Conservation (phyloP, 768 basidiomycete species). For the Podaxis carcinomalis region DNA sequence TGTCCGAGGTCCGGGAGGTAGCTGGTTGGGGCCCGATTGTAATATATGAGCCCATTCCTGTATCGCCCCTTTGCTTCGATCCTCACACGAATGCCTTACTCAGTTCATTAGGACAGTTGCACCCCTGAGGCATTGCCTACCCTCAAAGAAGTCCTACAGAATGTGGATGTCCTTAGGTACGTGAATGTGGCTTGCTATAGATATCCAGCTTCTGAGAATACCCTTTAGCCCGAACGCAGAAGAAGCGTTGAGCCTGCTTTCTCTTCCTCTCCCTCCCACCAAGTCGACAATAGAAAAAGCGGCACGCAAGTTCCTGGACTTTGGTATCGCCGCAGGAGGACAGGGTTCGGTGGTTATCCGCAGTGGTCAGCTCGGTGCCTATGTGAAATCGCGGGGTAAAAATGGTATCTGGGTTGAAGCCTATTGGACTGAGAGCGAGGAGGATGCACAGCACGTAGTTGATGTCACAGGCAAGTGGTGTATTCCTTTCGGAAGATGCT, state of each 20-base stretch:
- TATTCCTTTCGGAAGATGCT: neutral
- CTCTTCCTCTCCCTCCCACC: conserved; percentile 44
- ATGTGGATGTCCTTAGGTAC: conserved; percentile 67
- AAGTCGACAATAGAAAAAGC: conserved; percentile 61
- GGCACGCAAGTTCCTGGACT: conserved; percentile 53
- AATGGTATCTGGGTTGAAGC: conserved; percentile 64
- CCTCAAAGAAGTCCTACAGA: conserved; percentile 52
- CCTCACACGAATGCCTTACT: neutral
- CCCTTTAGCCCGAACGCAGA: conserved; percentile 74
- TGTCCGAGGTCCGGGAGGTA: conserved; percentile 54
- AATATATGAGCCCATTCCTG: conserved; percentile 87
- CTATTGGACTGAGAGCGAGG: conserved; percentile 50
- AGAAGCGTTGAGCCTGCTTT: conserved; percentile 70
- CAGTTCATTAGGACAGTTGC: conserved; percentile 58
- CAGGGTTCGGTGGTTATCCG: conserved; percentile 69
- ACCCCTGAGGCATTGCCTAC: conserved; percentile 74
- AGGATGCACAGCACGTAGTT: conserved; percentile 46
- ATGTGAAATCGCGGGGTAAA: conserved; percentile 40
- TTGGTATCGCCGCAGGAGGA: conserved; percentile 49
- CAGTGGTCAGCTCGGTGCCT: conserved; percentile 70
- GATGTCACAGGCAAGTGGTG: conserved; percentile 72
- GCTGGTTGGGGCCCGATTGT: conserved; percentile 59
- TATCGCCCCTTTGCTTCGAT: conserved; percentile 21
- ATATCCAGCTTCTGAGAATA: neutral
- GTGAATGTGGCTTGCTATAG: conserved; percentile 1